Evolutionary conservation across 768 basidiomycete species (phyloP).

Genomic region (Lanmaoa rubissima): DNA sequence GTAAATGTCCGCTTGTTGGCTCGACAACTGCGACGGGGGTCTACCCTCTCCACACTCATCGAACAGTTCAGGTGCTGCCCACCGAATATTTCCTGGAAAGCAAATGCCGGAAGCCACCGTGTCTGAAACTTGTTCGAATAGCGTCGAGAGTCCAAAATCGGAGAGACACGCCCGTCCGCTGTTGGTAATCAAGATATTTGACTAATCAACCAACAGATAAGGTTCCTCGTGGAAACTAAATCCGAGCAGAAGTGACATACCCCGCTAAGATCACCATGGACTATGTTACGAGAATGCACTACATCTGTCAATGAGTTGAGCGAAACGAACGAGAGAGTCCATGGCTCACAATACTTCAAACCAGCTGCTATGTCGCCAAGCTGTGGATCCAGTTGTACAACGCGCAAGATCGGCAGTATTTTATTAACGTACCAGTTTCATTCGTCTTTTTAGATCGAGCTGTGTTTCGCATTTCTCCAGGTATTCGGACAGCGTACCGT

Average conservation of each 20-base stretch:
- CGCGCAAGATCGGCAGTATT: neutral
- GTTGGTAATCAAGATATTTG: slow-evolving; percentile 21
- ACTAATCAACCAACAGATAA: slow-evolving; percentile 9
- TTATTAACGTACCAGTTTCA: slow-evolving; percentile 16
- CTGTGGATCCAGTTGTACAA: slow-evolving; percentile 10
- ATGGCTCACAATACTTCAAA: slow-evolving; percentile 19
- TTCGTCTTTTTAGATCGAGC: slow-evolving; percentile 14
- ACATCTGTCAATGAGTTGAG: neutral
- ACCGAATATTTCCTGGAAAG: slow-evolving; percentile 28
- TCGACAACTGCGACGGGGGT: slow-evolving; percentile 6
- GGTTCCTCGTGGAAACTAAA: neutral
- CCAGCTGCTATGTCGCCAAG: slow-evolving; percentile 26
- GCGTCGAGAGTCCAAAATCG: slow-evolving; percentile 33
- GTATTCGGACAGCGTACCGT: slow-evolving; percentile 33
- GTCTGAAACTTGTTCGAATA: slow-evolving; percentile 12
- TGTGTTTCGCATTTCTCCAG: slow-evolving; percentile 15
- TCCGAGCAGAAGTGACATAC: slow-evolving; percentile 14
- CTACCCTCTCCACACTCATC: neutral
- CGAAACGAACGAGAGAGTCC: neutral
- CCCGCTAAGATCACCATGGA: slow-evolving; percentile 43
- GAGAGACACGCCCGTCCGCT: slow-evolving; percentile 20
- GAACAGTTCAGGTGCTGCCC: slow-evolving; percentile 31
- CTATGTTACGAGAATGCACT: slow-evolving; percentile 25
- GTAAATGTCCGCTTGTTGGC: slow-evolving; percentile 23
- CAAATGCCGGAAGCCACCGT: neutral